A percentile compares a stretch with the other conserved stretches of the same genome.
These are phyloP conservation scores for Penicillium capsulatum DNA, from an alignment of 2,329 filamentous ascomycete genomes.

Conservation along the genomic window DNA sequence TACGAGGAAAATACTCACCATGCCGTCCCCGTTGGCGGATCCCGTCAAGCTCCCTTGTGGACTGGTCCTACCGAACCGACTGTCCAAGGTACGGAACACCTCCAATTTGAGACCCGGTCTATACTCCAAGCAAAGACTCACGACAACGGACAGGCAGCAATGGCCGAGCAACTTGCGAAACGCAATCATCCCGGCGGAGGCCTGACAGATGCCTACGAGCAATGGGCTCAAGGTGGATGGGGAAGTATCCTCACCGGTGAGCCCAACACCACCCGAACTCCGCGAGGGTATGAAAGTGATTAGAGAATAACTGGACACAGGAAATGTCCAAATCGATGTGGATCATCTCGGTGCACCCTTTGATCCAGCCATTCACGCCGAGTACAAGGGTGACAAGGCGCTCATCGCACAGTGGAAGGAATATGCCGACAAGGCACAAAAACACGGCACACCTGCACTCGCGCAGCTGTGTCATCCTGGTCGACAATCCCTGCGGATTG, in stretches of 20 bases:
- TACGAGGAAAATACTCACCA: constrained; percentile 6
- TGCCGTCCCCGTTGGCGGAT: constrained; percentile 33
- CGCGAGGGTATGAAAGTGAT: too few species aligned
- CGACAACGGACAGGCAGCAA: constrained; percentile 38
- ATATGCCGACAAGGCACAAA: constrained; percentile 32
- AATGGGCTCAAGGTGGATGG: constrained; percentile 48
- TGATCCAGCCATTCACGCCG: constrained; percentile 27
- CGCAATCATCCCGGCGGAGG: constrained; percentile 43
- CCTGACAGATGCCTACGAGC: constrained; percentile 46
- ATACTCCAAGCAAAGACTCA: background rate
- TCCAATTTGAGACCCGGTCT: background rate
- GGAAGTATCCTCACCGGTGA: constrained; percentile 43
- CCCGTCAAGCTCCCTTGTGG: constrained; percentile 54
- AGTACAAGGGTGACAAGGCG: constrained; percentile 23
- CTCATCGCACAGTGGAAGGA: constrained; percentile 26
- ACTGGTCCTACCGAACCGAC: constrained; percentile 53
- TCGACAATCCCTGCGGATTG: constrained; percentile 41
- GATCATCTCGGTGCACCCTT: constrained; percentile 37
- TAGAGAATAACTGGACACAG: constrained; percentile 16
- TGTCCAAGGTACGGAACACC: constrained; percentile 38
- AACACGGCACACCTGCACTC: constrained; percentile 41
- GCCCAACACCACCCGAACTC: background rate
- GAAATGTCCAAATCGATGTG: constrained; percentile 45
- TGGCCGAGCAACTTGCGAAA: constrained; percentile 45
- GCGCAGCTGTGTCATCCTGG: constrained; percentile 47